Evolutionary conservation across 169 alveolate species (phyloP), one percentile per base, ranked within the genome.

Genomic region (Ophryocystis elektroscirrha): DNA sequence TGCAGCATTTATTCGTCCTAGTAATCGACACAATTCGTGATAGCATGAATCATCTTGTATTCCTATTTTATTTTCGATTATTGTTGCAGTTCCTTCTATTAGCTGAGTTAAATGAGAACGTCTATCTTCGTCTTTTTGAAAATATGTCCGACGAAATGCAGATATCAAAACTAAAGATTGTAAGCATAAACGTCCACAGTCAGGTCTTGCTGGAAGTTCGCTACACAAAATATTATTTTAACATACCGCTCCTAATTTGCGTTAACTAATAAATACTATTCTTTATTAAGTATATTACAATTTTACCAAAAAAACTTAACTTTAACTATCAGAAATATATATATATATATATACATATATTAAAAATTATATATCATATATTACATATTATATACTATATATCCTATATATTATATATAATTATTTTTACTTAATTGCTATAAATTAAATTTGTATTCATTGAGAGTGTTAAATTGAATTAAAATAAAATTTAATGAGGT

Each of bases 1-100:
- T 26, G 89, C 81, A 9, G 93, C 72, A 65, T 81, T 81, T 37
- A 83, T 64, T 51, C 77, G 80, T 16, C 93, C 93, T 28, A 83
- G 61, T 25, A 83, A 74, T 20, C 93, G 56, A 52, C 93, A 83
- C 41, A 81, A 64, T 63, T 79, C 91, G 59, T 83, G 93, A 57
- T 76, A 78, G 53, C 91, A 81, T 66, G 59, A 67, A 51, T 76
- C 87, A 62, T 83, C 76, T 38, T 73, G 45, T 15, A 83, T 63
- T 6, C 93, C 93, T 55, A 74, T 73, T 53, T 73, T 76, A 32
- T 74, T 75, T 35, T 69, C 75, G 32, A 82, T 73, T 45, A 82
- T 78, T 45, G 69, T 76, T 48, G 76, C 67, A 16, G 85, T 42
- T 42, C 93, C 93, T 24, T 68, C 54, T 69, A 83, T 78, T 51